Evolutionary conservation across 1,139 yeast genomes (phyloP).

Genomic region (Debaryomyces nepalensis): DNA sequence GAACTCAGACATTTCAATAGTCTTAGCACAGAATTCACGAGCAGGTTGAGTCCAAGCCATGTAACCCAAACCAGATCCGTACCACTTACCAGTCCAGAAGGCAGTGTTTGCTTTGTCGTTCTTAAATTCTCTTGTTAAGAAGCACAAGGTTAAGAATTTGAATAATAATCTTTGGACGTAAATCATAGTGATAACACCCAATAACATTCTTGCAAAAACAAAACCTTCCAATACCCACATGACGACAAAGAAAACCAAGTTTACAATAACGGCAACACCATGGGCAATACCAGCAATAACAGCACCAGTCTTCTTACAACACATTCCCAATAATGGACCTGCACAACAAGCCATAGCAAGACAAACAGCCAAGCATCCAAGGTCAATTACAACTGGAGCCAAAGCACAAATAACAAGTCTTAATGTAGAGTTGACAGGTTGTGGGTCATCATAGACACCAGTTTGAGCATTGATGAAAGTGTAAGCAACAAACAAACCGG

Average conservation of each 20-base stretch:
- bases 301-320: constrained; percentile 98
- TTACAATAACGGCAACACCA: constrained; percentile 87
- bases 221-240: constrained; percentile 98
- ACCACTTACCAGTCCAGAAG: constrained; percentile 99
- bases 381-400: constrained; percentile 89
- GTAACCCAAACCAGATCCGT: constrained; percentile 92
- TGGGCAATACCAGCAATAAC: constrained; percentile 97
- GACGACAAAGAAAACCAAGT: constrained; percentile 84
- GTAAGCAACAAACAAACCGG: constrained; percentile 88
- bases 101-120: constrained; percentile 96
- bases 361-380: constrained; percentile 80
- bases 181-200: constrained; percentile 84
- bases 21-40: constrained; percentile 94
- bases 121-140: constrained; percentile 96
- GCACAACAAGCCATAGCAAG: constrained; percentile 91
- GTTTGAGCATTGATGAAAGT: constrained; percentile 96
- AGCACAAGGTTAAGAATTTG: constrained; percentile 77
- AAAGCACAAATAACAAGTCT: constrained; percentile 88
- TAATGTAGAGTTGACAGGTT: constrained; percentile 74
- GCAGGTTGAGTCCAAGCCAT: constrained; percentile 96
- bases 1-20: constrained; percentile 92
- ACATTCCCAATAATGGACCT: constrained; percentile 91
- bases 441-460: constrained; percentile 68
- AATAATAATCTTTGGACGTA: constrained; percentile 88
- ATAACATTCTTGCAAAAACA: constrained; percentile 81